Evolutionary conservation across 345 rosid genomes (phyloP), one percentile per base, ranked within the genome.

Genomic region (Citrus cavaleriei): DNA sequence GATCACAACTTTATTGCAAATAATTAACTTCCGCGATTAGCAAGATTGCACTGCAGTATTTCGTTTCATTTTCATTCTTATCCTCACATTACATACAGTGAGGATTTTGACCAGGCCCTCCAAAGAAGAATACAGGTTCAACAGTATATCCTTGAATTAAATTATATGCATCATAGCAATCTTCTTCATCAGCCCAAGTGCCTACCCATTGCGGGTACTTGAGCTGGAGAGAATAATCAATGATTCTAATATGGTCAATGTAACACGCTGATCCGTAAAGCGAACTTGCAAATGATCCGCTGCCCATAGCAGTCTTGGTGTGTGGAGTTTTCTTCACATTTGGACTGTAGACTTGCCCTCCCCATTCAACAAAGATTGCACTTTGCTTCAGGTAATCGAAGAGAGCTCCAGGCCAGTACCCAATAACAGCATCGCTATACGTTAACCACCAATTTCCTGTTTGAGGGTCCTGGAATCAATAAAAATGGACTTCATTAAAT

Each of bases 241-340:
- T 35, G 35, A 87, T 88, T 79, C 89, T 81, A 27, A 83, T 16
- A 14, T 83, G 73, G 54, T 80, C 74, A 22, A 88, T 88, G 78
- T 8, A 89, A 70, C 83, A 75, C 24, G 89, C 86, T 1, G 38
- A 4, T 3, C 76, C 82, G 0, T 0, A 71, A 0, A 84, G 77
- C 14, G 49, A 6, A 18, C 19, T n/a, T 8, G 89, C 79, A 59
- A 75, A 80, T 7, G 46, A 0, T 55, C 92, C 88, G 73, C 91
- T 89, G 16, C 92, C 93, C 92, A 90, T 91, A 27, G 77, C 19
- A 12, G 93, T 88, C 80, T 6, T 82, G 1, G 92, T 91, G 80
- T 90, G 91, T 7, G 91, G 89, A 19, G 30, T 76, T 79, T 81
- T 86, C 76, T 3, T 62, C 80, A 90, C 85, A 77, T 79, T 78